A percentile compares a stretch with the other conserved stretches of the same genome.
Evolutionary conservation across 768 basidiomycete genomes (phyloP).

Genomic region (Boletus rufocinnamomeus): DNA sequence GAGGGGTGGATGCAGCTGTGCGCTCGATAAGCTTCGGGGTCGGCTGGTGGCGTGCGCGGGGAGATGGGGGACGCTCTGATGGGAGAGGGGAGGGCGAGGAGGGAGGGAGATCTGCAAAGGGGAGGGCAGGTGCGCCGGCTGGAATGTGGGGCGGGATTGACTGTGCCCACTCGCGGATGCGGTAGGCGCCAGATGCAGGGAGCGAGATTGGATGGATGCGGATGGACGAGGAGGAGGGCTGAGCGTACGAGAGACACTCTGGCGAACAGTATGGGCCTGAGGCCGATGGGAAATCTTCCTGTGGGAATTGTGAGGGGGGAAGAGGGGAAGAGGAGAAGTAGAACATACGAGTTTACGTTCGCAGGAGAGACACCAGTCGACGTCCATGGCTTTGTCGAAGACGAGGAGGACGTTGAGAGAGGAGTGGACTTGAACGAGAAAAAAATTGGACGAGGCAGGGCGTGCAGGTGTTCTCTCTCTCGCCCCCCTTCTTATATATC

Average conservation of each 20-base stretch:
- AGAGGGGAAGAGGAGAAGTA: not conserved
- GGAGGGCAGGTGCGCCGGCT: constrained; percentile 32
- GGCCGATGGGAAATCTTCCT: constrained; percentile 32
- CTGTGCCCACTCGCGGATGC: constrained; percentile 34
- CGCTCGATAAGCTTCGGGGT: constrained; percentile 40
- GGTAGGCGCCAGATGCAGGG: constrained; percentile 7
- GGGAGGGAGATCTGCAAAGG: constrained; percentile 26
- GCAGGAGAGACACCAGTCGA: constrained; percentile 74
- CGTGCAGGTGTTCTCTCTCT: constrained; percentile 12
- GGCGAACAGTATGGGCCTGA: constrained; percentile 58
- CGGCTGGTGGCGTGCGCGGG: constrained; percentile 25
- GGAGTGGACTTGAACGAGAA: constrained; percentile 3
- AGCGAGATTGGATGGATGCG: not conserved
- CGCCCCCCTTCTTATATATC: constrained; percentile 32
- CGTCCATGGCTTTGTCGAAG: constrained; percentile 47
- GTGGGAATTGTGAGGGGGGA: constrained; percentile 6
- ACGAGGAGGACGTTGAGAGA: not conserved
- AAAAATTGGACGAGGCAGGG: constrained; percentile 24
- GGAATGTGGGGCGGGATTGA: constrained; percentile 36
- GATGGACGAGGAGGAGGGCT: constrained; percentile 37
- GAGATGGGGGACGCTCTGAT: constrained; percentile 20
- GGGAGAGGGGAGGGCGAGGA: constrained; percentile 4
- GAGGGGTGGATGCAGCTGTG: constrained; percentile 31
- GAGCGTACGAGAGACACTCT: constrained; percentile 39
- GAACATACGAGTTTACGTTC: constrained; percentile 55